Evolutionary conservation across 768 basidiomycete genomes (phyloP).

Genomic region (Trametes meyenii): DNA sequence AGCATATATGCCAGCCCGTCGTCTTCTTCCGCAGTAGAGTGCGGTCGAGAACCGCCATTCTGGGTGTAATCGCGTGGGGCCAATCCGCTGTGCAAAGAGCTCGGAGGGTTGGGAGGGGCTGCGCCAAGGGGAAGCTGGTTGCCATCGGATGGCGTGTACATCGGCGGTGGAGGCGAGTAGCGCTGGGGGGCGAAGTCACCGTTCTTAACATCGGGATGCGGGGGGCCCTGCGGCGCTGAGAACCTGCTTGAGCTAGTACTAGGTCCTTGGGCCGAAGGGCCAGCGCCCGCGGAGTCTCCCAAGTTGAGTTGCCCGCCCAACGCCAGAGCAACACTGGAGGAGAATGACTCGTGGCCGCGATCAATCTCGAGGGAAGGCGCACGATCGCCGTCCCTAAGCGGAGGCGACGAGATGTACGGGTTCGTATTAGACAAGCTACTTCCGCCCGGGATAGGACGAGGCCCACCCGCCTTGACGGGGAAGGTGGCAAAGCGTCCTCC

Average conservation of each 20-base stretch:
- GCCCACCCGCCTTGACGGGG: conserved; percentile 49
- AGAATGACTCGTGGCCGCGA: conserved; percentile 34
- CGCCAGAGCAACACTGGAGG: conserved; percentile 44
- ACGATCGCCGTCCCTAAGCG: conserved; percentile 32
- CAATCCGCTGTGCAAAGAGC: not conserved
- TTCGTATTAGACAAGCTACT: conserved; percentile 15
- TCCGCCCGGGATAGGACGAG: conserved; percentile 19
- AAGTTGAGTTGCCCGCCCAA: conserved; percentile 28
- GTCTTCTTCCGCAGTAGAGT: conserved; percentile 27
- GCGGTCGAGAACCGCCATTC: conserved; percentile 13
- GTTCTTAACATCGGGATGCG: conserved; percentile 3
- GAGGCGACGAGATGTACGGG: conserved; percentile 20
- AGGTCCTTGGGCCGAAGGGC: not conserved
- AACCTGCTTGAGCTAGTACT: conserved; percentile 4
- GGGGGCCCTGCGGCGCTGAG: not conserved
- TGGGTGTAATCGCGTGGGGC: not conserved
- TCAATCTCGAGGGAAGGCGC: conserved; percentile 32
- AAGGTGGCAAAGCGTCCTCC: conserved; percentile 70
- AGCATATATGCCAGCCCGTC: conserved; percentile 34
- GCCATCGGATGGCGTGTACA: conserved; percentile 40
- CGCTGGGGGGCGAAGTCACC: conserved; percentile 16
- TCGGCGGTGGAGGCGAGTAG: conserved; percentile 39
- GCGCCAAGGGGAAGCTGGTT: conserved; percentile 45
- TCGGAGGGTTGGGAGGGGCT: conserved; percentile 35
- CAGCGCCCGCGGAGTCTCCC: not conserved